These are phyloP conservation scores for Achlya hypogyna DNA, from an alignment of 352 stramenopile species.

Conservation along the genomic window DNA sequence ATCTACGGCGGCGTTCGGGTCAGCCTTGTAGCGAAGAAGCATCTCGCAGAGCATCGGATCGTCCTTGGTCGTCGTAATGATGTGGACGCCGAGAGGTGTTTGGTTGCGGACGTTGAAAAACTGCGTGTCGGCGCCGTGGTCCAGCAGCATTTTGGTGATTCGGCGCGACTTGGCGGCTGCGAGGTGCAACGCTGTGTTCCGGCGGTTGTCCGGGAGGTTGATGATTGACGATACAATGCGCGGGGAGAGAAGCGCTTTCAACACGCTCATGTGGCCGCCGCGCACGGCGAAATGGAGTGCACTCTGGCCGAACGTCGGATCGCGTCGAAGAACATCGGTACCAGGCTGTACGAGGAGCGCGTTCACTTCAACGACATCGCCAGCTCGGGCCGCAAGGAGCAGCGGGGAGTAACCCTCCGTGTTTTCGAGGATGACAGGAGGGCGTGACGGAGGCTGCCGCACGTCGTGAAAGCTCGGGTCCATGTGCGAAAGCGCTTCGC, in stretches of 20 bases:
- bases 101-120: conserved; percentile 62
- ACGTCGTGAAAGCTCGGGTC: conserved; percentile 22
- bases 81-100: conserved; percentile 62
- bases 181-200: conserved; percentile 73
- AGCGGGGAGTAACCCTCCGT: conserved; percentile 60
- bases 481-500: conserved; percentile 25
- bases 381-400: conserved; percentile 45
- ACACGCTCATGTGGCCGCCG: conserved; percentile 60
- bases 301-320: conserved; percentile 63
- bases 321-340: conserved; percentile 52
- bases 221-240: conserved; percentile 45
- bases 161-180: conserved; percentile 71
- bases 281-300: conserved; percentile 73
- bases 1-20: conserved; percentile 56
- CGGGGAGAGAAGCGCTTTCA: conserved; percentile 64
- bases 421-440: neutral
- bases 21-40: conserved; percentile 60
- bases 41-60: conserved; percentile 74
- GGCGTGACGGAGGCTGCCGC: neutral
- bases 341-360: conserved; percentile 57
- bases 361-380: conserved; percentile 58
- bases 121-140: conserved; percentile 51
- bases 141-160: conserved; percentile 74
- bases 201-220: conserved; percentile 54
- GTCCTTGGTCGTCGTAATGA: conserved; percentile 64